A percentile compares a stretch with the other conserved stretches of the same genome.
These are phyloP conservation scores for Cicer yamashitae DNA, from an alignment of 306 rosid species.

Conservation along the genomic window DNA sequence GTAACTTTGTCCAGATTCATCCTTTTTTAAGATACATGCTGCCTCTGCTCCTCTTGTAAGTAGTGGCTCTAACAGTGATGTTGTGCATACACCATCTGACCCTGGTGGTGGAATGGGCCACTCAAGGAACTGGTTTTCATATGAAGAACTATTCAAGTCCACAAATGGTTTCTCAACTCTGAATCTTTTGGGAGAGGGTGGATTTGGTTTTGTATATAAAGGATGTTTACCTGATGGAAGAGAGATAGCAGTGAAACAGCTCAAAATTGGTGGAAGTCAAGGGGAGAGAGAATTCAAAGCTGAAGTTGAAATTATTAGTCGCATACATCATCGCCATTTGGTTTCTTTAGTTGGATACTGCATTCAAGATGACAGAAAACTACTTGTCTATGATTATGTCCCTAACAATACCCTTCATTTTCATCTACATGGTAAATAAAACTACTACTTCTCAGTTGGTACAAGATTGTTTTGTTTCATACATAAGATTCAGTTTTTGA, in stretches of 20 bases:
- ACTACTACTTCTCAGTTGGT: conserved; percentile 37
- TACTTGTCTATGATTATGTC: conserved; percentile 90
- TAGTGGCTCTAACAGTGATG: conserved; percentile 63
- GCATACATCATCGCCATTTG: conserved; percentile 95
- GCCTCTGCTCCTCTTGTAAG: conserved; percentile 72
- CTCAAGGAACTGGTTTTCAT: conserved; percentile 87
- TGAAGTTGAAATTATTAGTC: conserved; percentile 89
- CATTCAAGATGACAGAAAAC: conserved; percentile 69
- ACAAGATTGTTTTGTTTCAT: conserved; percentile 18
- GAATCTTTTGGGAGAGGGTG: conserved; percentile 93
- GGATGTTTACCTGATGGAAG: conserved; percentile 87
- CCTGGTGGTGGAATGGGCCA: conserved; percentile 71
- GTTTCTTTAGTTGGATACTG: conserved; percentile 93
- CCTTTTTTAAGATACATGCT: conserved; percentile 70
- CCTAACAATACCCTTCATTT: conserved; percentile 76
- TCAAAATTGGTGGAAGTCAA: conserved; percentile 85
- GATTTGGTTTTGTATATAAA: conserved; percentile 89
- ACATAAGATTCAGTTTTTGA: conserved; percentile 17
- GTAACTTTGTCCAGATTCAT: conserved; percentile 65
- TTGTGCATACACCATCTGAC: conserved; percentile 61
- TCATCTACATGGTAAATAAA: conserved; percentile 91
- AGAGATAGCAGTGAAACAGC: conserved; percentile 87
- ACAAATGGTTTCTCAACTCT: conserved; percentile 74
- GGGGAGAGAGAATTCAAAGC: conserved; percentile 93
- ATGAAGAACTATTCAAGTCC: conserved; percentile 76